Percentiles rank a stretch among this genome's conserved stretches.
Evolutionary conservation across 2,329 filamentous ascomycete genomes (phyloP).

Genomic region (Diplocarpon rosae): DNA sequence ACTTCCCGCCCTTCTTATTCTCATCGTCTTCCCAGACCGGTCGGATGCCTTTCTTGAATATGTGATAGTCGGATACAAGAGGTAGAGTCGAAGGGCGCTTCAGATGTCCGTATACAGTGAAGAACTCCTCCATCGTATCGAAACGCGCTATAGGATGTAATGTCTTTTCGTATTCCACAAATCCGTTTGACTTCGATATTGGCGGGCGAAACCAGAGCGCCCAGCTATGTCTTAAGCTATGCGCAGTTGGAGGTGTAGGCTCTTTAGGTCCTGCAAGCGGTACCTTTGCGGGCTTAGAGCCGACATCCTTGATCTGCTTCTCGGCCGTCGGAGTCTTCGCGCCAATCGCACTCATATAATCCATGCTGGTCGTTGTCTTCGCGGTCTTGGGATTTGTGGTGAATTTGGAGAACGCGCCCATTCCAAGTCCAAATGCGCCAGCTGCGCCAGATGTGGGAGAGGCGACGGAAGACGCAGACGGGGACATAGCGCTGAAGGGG

Average conservation of each 20-base stretch:
- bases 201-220: constrained; percentile 96
- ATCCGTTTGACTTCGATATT: constrained; percentile 84
- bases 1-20: constrained; percentile 93
- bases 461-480: constrained; percentile 55
- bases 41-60: constrained; percentile 92
- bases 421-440: constrained; percentile 86
- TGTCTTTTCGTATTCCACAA: constrained; percentile 91
- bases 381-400: constrained; percentile 64
- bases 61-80: constrained; percentile 91
- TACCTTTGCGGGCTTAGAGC: constrained; percentile 23
- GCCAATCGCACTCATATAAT: constrained; percentile 51
- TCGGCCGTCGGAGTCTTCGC: constrained; percentile 48
- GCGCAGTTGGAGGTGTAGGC: constrained; percentile 33
- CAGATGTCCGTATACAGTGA: constrained; percentile 76
- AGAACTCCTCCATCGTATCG: constrained; percentile 80
- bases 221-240: constrained; percentile 76
- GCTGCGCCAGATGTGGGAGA: constrained; percentile 71
- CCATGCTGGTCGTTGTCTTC: constrained; percentile 75
- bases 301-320: constrained; percentile 46
- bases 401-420: constrained; percentile 93
- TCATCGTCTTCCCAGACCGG: constrained; percentile 98
- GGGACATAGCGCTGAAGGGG: constrained; percentile 67
- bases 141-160: constrained; percentile 77
- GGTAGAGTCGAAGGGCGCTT: constrained; percentile 82
- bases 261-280: constrained; percentile 37